Evolutionary conservation across 1,284 basidiomycete species (phyloP), one percentile per base, ranked within the genome.

Genomic region (Waitea zeae): DNA sequence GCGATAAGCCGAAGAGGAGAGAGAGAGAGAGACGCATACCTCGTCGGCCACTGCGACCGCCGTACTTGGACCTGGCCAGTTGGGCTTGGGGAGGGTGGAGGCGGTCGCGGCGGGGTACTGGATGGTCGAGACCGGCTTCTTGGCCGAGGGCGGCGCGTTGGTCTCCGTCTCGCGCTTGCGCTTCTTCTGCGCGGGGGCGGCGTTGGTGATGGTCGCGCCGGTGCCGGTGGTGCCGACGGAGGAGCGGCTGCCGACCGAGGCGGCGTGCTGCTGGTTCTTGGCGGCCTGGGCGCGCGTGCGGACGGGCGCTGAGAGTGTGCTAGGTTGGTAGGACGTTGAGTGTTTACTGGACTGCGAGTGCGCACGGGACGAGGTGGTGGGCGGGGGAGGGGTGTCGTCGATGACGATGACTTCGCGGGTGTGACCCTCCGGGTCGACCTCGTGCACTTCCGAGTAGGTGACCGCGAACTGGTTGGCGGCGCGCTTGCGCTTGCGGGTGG

Each of bases 401-500:
- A 87, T 84, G 46, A 87, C 75, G 54, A 87, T 84, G 47, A 86
- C 78, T 51, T 87, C 82, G 34, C 82, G 62, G 30, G 81, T 61
- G 43, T 64, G 61, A 43, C 82, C 81, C 34, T 74, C 59, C 46
- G 61, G 64, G 54, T 86, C 81, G 49, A 82, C 65, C 54, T 86
- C 82, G 45, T 84, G 73, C 26, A 84, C 77, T 51, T 84, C 80
- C 49, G 74, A 80, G 59, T 83, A 84, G 57, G 67, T 76, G 52
- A 83, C 75, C 20, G 72, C 76, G 52, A n/a, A n/a, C n/a, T 68
- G 78, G 46, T 80, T 75, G 46, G 76, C 73, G 26, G 75, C 64
- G 48, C 81, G 70, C 60, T 84, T 84, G 44, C 82, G 73, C 57
- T 84, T 84, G 60, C 80, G 74, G 24, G n/a, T n/a, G 24, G 24